A percentile compares a stretch with the other conserved stretches of the same genome.
Evolutionary conservation across 192 early-diverging fungal genomes (phyloP).

Genomic region (Backusella macrospora): DNA sequence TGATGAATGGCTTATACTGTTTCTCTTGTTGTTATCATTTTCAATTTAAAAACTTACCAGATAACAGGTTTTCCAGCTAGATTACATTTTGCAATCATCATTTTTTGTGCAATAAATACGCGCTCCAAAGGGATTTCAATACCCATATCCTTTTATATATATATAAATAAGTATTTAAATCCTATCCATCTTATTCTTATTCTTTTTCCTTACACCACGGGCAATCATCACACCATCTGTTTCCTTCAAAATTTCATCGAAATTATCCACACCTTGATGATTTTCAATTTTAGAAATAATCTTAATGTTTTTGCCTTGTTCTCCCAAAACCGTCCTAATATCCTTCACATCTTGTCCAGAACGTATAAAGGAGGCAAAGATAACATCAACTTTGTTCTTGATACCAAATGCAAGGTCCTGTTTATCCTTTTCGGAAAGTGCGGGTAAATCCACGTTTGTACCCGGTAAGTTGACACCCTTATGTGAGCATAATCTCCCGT

Average conservation of each 20-base stretch:
- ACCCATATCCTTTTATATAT: conserved; percentile 65
- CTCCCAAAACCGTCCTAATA: conserved; percentile 80
- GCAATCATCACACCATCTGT: conserved; percentile 97
- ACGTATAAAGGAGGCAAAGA: conserved; percentile 93
- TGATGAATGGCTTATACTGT: background rate
- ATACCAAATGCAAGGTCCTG: conserved; percentile 86
- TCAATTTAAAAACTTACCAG: conserved; percentile 30
- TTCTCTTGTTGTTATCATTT: too few relatives aligned
- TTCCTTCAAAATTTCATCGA: conserved; percentile 90
- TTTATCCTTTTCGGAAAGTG: conserved; percentile 90
- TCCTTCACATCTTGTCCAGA: conserved; percentile 84
- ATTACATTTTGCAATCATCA: conserved; percentile 97
- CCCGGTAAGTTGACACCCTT: conserved; percentile 93
- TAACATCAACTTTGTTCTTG: conserved; percentile 87
- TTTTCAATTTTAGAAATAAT: conserved; percentile 96
- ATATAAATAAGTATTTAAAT: background rate
- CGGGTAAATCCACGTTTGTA: conserved; percentile 83
- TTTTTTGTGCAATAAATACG: conserved; percentile 89
- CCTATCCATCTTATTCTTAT: too few relatives aligned
- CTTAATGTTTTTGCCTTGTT: conserved; percentile 80
- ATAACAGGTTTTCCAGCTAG: conserved; percentile 91
- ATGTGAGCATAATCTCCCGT: conserved; percentile 78
- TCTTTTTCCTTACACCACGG: conserved; percentile 60
- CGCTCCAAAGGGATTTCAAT: conserved; percentile 93
- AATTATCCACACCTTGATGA: conserved; percentile 90